Conservation (phyloP, 2,329 filamentous ascomycete genomes). For the Blastomyces percursus region DNA sequence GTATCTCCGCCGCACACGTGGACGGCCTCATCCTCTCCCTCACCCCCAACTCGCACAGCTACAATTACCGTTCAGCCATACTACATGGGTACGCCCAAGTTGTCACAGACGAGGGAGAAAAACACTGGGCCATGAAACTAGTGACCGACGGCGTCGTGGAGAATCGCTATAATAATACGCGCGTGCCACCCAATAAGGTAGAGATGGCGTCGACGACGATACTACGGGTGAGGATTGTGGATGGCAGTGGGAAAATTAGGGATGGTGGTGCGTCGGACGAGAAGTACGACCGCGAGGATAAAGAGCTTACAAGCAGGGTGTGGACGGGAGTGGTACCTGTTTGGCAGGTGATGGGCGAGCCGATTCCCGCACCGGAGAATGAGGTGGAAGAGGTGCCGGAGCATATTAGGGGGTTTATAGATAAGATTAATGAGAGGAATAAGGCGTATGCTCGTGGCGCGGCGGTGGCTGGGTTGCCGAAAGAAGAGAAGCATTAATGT, state of each 20-base stretch:
- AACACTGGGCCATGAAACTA: slow-evolving; percentile 64
- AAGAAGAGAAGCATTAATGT: background rate
- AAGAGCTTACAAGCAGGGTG: slow-evolving; percentile 39
- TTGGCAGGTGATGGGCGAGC: slow-evolving; percentile 52
- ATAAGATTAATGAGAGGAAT: slow-evolving; percentile 38
- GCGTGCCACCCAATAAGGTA: slow-evolving; percentile 58
- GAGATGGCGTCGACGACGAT: slow-evolving; percentile 69
- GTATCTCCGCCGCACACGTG: slow-evolving; percentile 60
- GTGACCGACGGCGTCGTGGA: slow-evolving; percentile 66
- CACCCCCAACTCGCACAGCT: slow-evolving; percentile 69
- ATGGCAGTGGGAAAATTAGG: slow-evolving; percentile 65
- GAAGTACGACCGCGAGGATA: slow-evolving; percentile 41
- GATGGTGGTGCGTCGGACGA: slow-evolving; percentile 54
- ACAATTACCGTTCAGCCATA: slow-evolving; percentile 74
- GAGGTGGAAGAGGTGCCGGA: slow-evolving; percentile 47
- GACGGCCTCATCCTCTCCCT: slow-evolving; percentile 72
- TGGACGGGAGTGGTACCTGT: slow-evolving; percentile 57
- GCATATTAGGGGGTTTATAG: slow-evolving; percentile 48
- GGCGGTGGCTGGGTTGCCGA: background rate
- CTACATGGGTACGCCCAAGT: slow-evolving; percentile 62
- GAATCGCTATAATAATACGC: slow-evolving; percentile 56
- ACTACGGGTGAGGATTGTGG: slow-evolving; percentile 55
- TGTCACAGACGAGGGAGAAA: slow-evolving; percentile 58
- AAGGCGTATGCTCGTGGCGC: slow-evolving; percentile 28
- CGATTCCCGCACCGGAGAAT: slow-evolving; percentile 51